Evolutionary conservation across 139 green algal genomes (phyloP), one percentile per base, ranked within the genome.

Genomic region (Micromonas commoda): DNA sequence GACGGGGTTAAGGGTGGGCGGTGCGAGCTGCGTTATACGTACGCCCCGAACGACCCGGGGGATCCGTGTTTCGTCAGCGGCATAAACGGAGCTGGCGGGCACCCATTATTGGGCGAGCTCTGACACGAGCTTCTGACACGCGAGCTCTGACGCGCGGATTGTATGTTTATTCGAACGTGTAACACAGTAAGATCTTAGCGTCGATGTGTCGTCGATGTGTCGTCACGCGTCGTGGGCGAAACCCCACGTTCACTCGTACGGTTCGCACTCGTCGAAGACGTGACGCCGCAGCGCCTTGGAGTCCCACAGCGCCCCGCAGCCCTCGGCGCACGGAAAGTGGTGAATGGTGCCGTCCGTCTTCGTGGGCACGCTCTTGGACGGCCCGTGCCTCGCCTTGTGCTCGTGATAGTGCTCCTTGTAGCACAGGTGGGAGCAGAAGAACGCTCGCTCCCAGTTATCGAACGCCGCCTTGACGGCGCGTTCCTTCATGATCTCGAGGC

Each of bases 1-100:
- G 26, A 51, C 4, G 33, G 45, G 21, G 26, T n/a, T n/a, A n/a
- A n/a, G n/a, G n/a, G n/a, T n/a, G n/a, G n/a, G n/a, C n/a, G 23
- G 29, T 71, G 64, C 29, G 28, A 21, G 28, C 26, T 33, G n/a
- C 2, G 28, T 4, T 71, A 45, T 33, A 33, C 33, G 64, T 71
- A 71, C 26, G 38, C 64, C 4, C 64, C 64, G 13, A 23, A 37
- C 26, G 64, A 71, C 29, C 64, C 64, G 33, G 28, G 26, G 26
- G 64, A 71, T 39, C 64, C 64, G n/a, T 71, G 64, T 33, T 39
- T 52, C 29, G 64, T 71, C 24, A 68, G 60, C 29, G 64, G 64
- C 33, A 71, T 71, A n/a, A 13, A 68, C 61, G 45, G 45, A 16
- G 45, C 9, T 9, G 45, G 45, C 9, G 45, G 45, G 45, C 45